These are phyloP conservation scores for Ottelia alismoides DNA, from an alignment of 106 monocot genomes.

Conservation along the genomic window DNA sequence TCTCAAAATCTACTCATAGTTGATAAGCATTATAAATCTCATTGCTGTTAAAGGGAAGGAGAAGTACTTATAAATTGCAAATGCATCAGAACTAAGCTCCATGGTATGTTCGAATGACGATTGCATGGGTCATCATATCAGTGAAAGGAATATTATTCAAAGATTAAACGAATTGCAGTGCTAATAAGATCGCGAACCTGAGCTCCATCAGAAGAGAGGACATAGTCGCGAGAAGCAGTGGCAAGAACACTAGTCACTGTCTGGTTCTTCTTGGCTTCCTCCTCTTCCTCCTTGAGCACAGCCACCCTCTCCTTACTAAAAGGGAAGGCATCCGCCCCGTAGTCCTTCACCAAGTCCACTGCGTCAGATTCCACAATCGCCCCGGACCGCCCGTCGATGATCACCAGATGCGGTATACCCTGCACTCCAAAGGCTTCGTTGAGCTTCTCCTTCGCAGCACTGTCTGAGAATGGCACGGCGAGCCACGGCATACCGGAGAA, in stretches of 20 bases:
- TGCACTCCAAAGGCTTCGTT: conserved; percentile 24
- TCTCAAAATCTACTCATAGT: too few relatives aligned
- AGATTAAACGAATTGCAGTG: too few relatives aligned
- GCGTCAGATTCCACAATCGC: conserved; percentile 25
- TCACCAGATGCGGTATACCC: conserved; percentile 47
- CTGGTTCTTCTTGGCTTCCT: conserved; percentile 48
- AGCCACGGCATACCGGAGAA: conserved; percentile 85
- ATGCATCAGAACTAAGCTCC: too few relatives aligned
- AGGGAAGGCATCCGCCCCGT: conserved; percentile 36
- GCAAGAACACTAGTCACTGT: conserved; percentile 33
- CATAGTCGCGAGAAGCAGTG: conserved; percentile 31
- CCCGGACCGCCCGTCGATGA: conserved; percentile 38
- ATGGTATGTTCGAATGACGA: too few relatives aligned
- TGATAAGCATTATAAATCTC: too few relatives aligned
- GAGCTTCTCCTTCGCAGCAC: conserved; percentile 19
- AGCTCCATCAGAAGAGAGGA: conserved; percentile 33
- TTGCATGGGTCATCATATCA: too few relatives aligned
- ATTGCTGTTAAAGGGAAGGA: too few relatives aligned
- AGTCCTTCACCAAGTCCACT: conserved; percentile 22
- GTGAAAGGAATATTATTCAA: too few relatives aligned
- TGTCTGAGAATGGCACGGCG: conserved; percentile 65
- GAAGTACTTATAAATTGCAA: too few relatives aligned
- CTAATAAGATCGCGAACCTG: too few relatives aligned
- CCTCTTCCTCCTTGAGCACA: conserved; percentile 30
- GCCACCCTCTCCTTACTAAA: conserved; percentile 41